Conservation (phyloP, 2,329 filamentous ascomycete species). For the Claviceps arundinis region DNA sequence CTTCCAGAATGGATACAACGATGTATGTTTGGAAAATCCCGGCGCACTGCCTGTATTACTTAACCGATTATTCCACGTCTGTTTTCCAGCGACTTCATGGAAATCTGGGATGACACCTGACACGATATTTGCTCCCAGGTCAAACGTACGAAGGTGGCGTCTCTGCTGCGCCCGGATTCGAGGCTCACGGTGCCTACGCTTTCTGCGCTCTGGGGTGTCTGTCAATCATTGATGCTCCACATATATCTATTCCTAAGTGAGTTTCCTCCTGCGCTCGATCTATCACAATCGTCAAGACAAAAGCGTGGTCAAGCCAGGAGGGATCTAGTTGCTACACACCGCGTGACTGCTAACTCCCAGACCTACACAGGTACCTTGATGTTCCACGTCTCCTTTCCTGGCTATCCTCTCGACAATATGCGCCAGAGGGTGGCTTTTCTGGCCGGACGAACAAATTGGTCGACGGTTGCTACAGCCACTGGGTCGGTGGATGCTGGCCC, state of each 20-base stretch:
- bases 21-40: conserved; percentile 43
- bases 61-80: conserved; percentile 8
- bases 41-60: neutral
- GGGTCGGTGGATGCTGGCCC: conserved; percentile 92
- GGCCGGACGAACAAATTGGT: conserved; percentile 96
- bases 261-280: conserved; percentile 14
- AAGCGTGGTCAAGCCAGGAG: neutral
- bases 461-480: conserved; percentile 96
- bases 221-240: conserved; percentile 69
- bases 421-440: conserved; percentile 83
- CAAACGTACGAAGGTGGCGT: conserved; percentile 95
- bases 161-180: conserved; percentile 68
- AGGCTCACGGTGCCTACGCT: conserved; percentile 93
- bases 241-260: conserved; percentile 59
- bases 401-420: conserved; percentile 80
- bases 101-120: conserved; percentile 1
- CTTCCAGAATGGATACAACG: conserved; percentile 67
- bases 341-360: conserved; percentile 19
- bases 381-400: conserved; percentile 67
- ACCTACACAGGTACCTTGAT: conserved; percentile 51
- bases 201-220: conserved; percentile 89
- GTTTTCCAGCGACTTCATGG: conserved; percentile 5
- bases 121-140: conserved; percentile 32
- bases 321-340: neutral
- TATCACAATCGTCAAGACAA: neutral